A percentile compares a stretch with the other conserved stretches of the same genome.
phyloP scores from a whole-genome alignment of 1,139 yeast species.

The Scheffersomyces insectosa region DNA sequence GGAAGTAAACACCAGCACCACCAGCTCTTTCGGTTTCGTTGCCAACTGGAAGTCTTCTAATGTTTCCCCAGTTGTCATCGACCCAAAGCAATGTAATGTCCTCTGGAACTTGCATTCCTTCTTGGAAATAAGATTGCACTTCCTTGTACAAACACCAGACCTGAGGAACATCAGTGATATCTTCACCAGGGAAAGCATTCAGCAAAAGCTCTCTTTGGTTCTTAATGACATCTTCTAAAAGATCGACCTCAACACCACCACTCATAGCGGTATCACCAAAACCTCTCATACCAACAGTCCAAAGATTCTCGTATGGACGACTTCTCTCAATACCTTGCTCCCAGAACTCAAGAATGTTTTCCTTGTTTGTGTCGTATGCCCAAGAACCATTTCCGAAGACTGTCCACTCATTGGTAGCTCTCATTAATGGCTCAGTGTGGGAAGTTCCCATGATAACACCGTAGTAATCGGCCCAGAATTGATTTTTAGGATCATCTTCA shows the following conservation, averaged over 20 bases:
- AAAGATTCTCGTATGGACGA: conserved; percentile 15
- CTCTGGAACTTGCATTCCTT: conserved; percentile 19
- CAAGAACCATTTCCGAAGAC: conserved; percentile 14
- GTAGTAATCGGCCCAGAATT: conserved; percentile 19
- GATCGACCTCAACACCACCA: conserved; percentile 12
- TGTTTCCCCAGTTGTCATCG: conserved; percentile 20
- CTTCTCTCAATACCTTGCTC: conserved; percentile 15
- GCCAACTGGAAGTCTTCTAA: conserved; percentile 17
- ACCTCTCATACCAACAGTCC: conserved; percentile 21
- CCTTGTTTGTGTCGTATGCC: conserved; percentile 17
- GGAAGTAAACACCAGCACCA: conserved; percentile 19
- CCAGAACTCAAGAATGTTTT: conserved; percentile 16
- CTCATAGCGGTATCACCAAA: conserved; percentile 17
- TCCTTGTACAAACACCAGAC: conserved; percentile 20
- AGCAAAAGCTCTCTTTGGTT: conserved; percentile 13
- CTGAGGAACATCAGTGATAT: conserved; percentile 15
- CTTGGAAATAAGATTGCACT: conserved; percentile 17
- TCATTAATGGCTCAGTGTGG: conserved; percentile 19
- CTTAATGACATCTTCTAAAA: conserved; percentile 13
- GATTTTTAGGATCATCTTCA: conserved; percentile 14
- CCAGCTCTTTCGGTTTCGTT: conserved; percentile 12
- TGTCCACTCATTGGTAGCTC: conserved; percentile 18
- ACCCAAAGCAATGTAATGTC: conserved; percentile 19
- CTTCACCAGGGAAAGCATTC: conserved; percentile 10
- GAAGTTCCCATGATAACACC: conserved; percentile 21